Percentiles rank a stretch among this genome's conserved stretches.
Evolutionary conservation across 2,329 filamentous ascomycete genomes (phyloP).

Genomic region (Xylariaceae sp.): DNA sequence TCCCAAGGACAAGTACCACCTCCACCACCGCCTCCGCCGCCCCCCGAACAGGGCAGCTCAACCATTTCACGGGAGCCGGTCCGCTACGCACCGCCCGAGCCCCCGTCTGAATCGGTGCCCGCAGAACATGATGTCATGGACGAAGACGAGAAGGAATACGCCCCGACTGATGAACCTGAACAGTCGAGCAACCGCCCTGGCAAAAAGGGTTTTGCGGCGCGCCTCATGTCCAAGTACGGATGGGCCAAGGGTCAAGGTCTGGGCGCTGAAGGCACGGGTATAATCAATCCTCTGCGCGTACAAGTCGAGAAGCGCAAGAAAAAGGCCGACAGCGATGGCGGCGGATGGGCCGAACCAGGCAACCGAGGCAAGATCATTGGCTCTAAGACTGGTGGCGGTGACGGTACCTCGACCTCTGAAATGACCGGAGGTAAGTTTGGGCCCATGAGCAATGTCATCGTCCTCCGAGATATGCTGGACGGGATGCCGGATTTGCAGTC

Average conservation of each 20-base stretch:
- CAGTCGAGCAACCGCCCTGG: conserved; percentile 66
- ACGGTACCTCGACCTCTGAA: neutral
- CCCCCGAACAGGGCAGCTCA: conserved; percentile 37
- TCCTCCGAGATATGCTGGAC: conserved; percentile 80
- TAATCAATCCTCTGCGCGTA: conserved; percentile 66
- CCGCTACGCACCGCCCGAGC: conserved; percentile 58
- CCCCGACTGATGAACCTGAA: conserved; percentile 21
- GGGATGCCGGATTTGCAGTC: conserved; percentile 69
- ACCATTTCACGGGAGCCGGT: conserved; percentile 76
- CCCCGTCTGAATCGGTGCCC: conserved; percentile 35
- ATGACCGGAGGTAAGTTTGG: conserved; percentile 55
- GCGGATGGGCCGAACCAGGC: conserved; percentile 67
- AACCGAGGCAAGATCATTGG: conserved; percentile 78
- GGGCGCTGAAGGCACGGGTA: neutral
- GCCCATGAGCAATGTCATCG: conserved; percentile 73
- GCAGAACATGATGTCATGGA: conserved; percentile 35
- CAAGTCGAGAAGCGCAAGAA: conserved; percentile 85
- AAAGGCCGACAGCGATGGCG: conserved; percentile 71
- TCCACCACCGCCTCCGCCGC: conserved; percentile 28
- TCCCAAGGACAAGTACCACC: conserved; percentile 36
- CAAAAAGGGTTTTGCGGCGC: conserved; percentile 78
- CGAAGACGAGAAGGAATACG: conserved; percentile 30
- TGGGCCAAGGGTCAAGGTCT: neutral
- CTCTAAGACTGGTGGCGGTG: conserved; percentile 41
- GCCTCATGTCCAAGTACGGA: conserved; percentile 61